Evolutionary conservation across 2,329 filamentous ascomycete genomes (phyloP).

Genomic region (Verticillium nonalfalfae): DNA sequence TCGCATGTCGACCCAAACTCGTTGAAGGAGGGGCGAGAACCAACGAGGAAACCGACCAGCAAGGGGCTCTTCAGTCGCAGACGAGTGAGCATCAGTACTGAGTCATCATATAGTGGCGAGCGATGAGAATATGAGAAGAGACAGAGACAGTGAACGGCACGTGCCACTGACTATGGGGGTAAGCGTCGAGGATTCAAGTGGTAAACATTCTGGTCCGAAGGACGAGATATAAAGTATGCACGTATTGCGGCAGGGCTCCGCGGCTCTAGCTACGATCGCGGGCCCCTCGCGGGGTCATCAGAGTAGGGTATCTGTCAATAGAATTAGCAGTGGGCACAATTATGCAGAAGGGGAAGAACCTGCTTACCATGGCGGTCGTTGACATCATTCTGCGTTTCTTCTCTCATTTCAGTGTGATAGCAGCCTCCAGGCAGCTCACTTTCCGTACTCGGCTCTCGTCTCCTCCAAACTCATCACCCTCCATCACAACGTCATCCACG

Average conservation of each 20-base stretch:
- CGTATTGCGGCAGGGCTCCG: neutral
- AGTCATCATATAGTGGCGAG: neutral
- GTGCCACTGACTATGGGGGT: neutral
- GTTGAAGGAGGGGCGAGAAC: slow-evolving; percentile 1
- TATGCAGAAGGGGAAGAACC: neutral
- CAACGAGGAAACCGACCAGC: neutral
- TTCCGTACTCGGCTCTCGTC: slow-evolving; percentile 36
- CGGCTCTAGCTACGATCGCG: neutral
- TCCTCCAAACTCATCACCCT: slow-evolving; percentile 26
- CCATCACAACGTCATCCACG: slow-evolving; percentile 57
- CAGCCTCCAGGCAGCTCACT: slow-evolving; percentile 45
- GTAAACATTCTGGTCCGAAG: neutral
- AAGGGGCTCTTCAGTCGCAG: neutral
- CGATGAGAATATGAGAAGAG: neutral
- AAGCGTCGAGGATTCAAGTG: neutral
- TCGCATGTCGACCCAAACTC: slow-evolving; percentile 25
- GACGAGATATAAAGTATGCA: neutral
- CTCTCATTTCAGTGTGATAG: slow-evolving; percentile 36
- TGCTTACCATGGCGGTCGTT: neutral
- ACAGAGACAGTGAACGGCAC: neutral
- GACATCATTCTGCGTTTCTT: neutral
- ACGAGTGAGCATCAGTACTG: slow-evolving; percentile 1
- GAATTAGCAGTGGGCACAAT: neutral
- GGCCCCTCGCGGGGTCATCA: neutral
- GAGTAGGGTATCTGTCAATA: neutral